Evolutionary conservation across 2,329 filamentous ascomycete species (phyloP), one percentile per base, ranked within the genome.

Genomic region (Clarireedia monteithiana): DNA sequence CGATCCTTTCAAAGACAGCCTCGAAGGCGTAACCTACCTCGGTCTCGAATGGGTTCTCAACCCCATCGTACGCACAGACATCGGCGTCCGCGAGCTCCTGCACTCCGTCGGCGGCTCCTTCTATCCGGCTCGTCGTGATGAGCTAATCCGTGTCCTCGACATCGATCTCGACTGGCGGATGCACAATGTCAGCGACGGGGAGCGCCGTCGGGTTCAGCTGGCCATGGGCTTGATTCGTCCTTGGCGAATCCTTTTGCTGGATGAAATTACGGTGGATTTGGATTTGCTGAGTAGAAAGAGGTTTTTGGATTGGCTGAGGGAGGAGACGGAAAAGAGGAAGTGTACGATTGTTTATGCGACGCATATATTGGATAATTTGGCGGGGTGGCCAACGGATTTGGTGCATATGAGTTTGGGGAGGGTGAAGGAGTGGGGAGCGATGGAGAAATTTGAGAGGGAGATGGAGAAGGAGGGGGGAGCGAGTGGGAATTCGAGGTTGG

Each of bases 31-130:
- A 34, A 97, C 92, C 23, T 99, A 99, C 72, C 86, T 99, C 6
- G 94, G 94, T 0, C 83, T 96, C 0, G 94, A 99, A 77, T 99
- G 94, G 94, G 94, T 97, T 3, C 81, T 99, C 9, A 97, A 97
- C 76, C 89, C 89, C 49, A 95, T 97, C 66, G 94, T 97, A 48
- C 88, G 92, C 51, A 95, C 87, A 30, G 94, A 99, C 72, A 96
- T 99, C 64, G 90, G 89, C 58, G 92, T 99, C 3, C 81, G 80
- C 3, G 91, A 95, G 62, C 82, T 99, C 5, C 83, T 99, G 26
- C 76, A 83, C 49, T 90, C 85, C 2, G 89, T 99, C 0, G 94
- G 94, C 59, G 94, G 94, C 12, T 82, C 95, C 70, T 81, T 83
- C 63, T 99, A 88, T 72, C 82, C 88, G 0, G 85, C 80, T 17